A percentile compares a stretch with the other conserved stretches of the same genome.
Evolutionary conservation across 352 stramenopile species (phyloP).

Genomic region (Peronospora farinosa): DNA sequence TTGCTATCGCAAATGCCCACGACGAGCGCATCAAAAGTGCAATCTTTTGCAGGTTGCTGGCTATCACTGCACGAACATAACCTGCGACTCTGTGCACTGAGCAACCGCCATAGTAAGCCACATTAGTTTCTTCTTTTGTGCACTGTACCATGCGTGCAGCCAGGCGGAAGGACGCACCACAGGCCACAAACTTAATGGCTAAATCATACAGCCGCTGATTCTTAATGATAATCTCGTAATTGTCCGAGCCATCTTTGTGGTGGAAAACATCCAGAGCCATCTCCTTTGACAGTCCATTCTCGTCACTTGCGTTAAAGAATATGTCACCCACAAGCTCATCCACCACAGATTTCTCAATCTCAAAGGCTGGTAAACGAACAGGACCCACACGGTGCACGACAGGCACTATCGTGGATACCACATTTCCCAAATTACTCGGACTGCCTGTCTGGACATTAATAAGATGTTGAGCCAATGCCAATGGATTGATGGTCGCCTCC

Average conservation of each 20-base stretch:
- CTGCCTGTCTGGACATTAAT: slow-evolving; percentile 6
- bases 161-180: slow-evolving; percentile 49
- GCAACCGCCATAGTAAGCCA: slow-evolving; percentile 43
- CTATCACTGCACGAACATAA: slow-evolving; percentile 47
- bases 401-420: background rate
- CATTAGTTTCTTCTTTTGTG: slow-evolving; percentile 52
- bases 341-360: slow-evolving; percentile 54
- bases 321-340: slow-evolving; percentile 47
- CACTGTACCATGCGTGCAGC: slow-evolving; percentile 51
- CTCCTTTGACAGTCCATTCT: slow-evolving; percentile 32
- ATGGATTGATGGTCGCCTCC: slow-evolving; percentile 26
- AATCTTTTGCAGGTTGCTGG: slow-evolving; percentile 59
- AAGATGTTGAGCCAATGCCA: slow-evolving; percentile 25
- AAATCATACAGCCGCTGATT: slow-evolving; percentile 62
- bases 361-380: slow-evolving; percentile 42
- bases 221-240: slow-evolving; percentile 56
- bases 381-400: slow-evolving; percentile 23
- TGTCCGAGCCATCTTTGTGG: slow-evolving; percentile 28
- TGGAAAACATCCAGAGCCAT: slow-evolving; percentile 47
- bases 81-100: slow-evolving; percentile 41
- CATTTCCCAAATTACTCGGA: background rate
- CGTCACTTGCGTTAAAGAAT: slow-evolving; percentile 44
- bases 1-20: slow-evolving; percentile 48
- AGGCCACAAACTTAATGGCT: slow-evolving; percentile 56
- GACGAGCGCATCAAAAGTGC: slow-evolving; percentile 56